phyloP scores from a whole-genome alignment of 352 stramenopile species.

The Pythium vanterpoolii region DNA sequence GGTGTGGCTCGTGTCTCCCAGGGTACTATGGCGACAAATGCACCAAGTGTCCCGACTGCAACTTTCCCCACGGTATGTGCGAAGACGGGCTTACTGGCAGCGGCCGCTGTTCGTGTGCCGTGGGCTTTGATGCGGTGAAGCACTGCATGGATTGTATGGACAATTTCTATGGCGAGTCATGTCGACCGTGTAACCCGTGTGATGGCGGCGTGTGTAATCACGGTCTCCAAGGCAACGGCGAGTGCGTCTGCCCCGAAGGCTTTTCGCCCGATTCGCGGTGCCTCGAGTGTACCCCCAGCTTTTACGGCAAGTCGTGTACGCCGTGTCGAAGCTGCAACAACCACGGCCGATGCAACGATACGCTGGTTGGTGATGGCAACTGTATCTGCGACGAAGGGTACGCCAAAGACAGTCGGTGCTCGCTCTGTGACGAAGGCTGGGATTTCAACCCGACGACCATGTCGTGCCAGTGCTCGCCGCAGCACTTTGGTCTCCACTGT shows the following conservation, averaged over 20 bases:
- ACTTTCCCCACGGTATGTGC: conserved; percentile 83
- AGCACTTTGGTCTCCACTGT: conserved; percentile 79
- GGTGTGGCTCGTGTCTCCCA: conserved; percentile 77
- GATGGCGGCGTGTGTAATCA: conserved; percentile 80
- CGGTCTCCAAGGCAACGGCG: conserved; percentile 64
- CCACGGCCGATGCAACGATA: conserved; percentile 79
- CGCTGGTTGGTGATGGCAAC: conserved; percentile 50
- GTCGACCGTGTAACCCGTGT: conserved; percentile 75
- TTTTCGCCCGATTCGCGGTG: conserved; percentile 74
- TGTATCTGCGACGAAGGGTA: conserved; percentile 88
- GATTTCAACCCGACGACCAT: conserved; percentile 88
- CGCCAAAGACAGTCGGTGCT: conserved; percentile 65
- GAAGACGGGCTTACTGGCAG: conserved; percentile 77
- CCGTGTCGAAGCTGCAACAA: conserved; percentile 81
- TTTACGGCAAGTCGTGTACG: conserved; percentile 76
- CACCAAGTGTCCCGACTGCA: conserved; percentile 72
- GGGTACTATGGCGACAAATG: conserved; percentile 72
- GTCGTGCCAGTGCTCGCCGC: conserved; percentile 79
- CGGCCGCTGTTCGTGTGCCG: conserved; percentile 79
- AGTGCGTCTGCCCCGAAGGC: conserved; percentile 77
- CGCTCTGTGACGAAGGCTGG: conserved; percentile 80
- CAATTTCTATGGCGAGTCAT: conserved; percentile 73
- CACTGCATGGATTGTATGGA: conserved; percentile 86
- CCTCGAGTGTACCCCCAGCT: conserved; percentile 64
- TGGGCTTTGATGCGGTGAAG: conserved; percentile 64